Base-by-base conservation (phyloP, 208 protist genomes). In the Trypanosoma conorhini region DNA sequence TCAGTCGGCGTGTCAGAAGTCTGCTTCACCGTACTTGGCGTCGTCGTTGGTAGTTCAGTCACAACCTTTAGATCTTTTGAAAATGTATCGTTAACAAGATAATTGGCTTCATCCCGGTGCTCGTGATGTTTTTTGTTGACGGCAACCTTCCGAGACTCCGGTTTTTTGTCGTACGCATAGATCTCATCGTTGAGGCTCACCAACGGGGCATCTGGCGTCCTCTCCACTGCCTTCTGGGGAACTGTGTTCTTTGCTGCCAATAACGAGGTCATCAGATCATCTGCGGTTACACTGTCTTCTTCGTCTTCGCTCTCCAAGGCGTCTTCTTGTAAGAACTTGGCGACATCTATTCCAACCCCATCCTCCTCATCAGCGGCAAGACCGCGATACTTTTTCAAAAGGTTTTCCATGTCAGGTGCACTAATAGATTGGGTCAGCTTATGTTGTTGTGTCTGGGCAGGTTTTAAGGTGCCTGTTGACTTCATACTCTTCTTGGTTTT, bases 391-490 rank as follows among this genome's bases (percentile, higher is more conserved):
- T 82, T 76, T 66, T 78, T 81, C 40, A 95, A 65, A 4, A 91
- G 33, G 10, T 77, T 74, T 24, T 91, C 81, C 77, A 93, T 89
- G 46, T 94, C 87, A n/a, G 69, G 52, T n/a, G 82, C 70, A 46
- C 71, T 85, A 31, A 89, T 80, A n/a, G 86, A 40, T 46, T 93
- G 77, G 15, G 64, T 64, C 13, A 96, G 72, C 22, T 88, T 96
- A 48, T 89, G 70, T 63, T 96, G 91, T 67, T 86, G 91, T 40
- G 74, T 0, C 22, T 88, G 76, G 30, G 28, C 55, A 54, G n/a
- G 72, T 79, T 63, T 77, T 46, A 19, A 62, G 44, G 17, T 31
- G 8, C 44, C 58, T 30, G 30, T 69, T 58, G 48, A 19, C 22
- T 67, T 76, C 2, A 35, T 46, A 35, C 38, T 19, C 38, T 73